Evolutionary conservation across 768 basidiomycete genomes (phyloP), one percentile per base, ranked within the genome.

Genomic region (Mycena albidolilacea): DNA sequence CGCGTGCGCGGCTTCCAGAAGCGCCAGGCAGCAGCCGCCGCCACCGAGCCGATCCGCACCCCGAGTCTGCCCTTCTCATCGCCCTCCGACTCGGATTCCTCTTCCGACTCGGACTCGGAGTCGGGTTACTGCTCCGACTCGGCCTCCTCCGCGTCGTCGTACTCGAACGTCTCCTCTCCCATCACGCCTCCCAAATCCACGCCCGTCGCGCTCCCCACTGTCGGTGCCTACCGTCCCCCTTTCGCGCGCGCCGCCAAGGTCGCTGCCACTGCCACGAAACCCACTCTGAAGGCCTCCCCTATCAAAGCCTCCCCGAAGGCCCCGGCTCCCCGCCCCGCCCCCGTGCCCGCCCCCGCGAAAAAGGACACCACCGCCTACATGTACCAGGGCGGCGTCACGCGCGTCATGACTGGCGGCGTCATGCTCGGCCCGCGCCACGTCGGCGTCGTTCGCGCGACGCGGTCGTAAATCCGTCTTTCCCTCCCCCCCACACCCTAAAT

Each of bases 1-100:
- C 70, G 70, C 48, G 70, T 67, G 12, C 64, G 70, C 48, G 61
- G 30, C 64, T 52, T 71, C 23, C 64, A 30, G 30, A 30, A 59
- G n/a, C 70, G 37, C 55, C 39, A 58, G 14, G 46, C 11, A 55
- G n/a, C 7, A 1, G 50, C 50, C 12, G 38, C 50, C 12, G 38
- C 39, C 15, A 62, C 64, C 9, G 59, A 50, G 11, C 43, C 46
- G 10, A 63, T 69, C 57, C 58, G 50, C 38, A 6, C 57, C 68
- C 55, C 62, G 8, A 39, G 23, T 35, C 7, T 15, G 46, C 14
- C 68, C 44, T 30, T 30, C 30, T 43, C 57, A 17, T 60, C 58
- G 2, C 43, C 62, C 60, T n/a, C 23, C 71, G 35, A 55, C 60
- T 48, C 60, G 12, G 52, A 57, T 30, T 66, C 39, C 23, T 61